Evolutionary conservation across 140 eudicot species (phyloP), one percentile per base, ranked within the genome.

Genomic region (Erigeron philadelphicus): DNA sequence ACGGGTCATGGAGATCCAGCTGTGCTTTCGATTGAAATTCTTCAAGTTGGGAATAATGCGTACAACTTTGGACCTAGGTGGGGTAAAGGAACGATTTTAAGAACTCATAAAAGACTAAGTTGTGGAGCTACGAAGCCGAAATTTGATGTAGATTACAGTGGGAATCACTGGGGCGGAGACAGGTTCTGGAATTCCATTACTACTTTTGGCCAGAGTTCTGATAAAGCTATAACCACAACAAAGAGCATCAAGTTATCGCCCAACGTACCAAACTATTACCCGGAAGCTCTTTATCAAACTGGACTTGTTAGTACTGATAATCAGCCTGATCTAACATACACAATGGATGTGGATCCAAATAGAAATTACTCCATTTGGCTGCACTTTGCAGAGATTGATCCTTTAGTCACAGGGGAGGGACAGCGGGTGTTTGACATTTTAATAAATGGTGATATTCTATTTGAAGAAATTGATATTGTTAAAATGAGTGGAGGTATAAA

Each of bases 1-100:
- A 89, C 99, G 2, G 99, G 99, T 55, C 97, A 89, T 52, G 97
- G 99, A 18, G 95, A 89, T 64, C 99, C 99, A 43, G 90, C 99
- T 31, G 66, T 94, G 23, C 84, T 87, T 53, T 84, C 97, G 2
- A 85, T 89, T 9, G 99, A 94, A 79, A 68, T 94, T 78, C 97
- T 86, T 67, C 95, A 94, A 78, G 86, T 94, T 50, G 89, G 87
- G 19, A 69, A 85, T 45, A 80, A 66, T 47, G 94, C 97, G 0
- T 93, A 93, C 71, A 68, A 86, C 70, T 93, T 46, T 9, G 99
- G 99, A 42, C 81, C 80, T 0, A 80, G 70, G 2, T 87, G 84
- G 78, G 95, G 97, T 16, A 84, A 70, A 71, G 95, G 95, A 50
- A 81, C 82, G 10, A 80, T 93, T 18, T 69, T 93, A 54, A 84